Evolutionary conservation across 257 asterid genomes (phyloP).

Genomic region (Petunia axillaris): DNA sequence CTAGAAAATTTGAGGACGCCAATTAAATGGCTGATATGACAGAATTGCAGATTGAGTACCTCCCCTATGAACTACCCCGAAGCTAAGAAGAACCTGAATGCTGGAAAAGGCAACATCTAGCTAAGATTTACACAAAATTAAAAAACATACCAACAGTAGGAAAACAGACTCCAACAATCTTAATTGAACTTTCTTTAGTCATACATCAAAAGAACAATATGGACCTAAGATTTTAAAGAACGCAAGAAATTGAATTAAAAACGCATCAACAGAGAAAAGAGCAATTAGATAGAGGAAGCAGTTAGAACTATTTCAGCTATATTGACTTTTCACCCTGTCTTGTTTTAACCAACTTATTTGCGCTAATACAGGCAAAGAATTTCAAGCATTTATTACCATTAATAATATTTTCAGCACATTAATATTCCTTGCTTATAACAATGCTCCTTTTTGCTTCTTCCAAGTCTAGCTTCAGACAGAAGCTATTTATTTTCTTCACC

Average conservation of each 20-base stretch:
- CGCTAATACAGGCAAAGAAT: background rate
- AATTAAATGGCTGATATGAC: background rate
- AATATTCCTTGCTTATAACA: background rate
- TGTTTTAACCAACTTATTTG: background rate
- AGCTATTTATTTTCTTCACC: background rate
- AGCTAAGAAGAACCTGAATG: background rate
- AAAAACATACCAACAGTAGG: background rate
- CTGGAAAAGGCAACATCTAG: background rate
- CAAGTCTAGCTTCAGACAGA: background rate
- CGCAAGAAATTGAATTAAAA: background rate
- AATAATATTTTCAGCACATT: background rate
- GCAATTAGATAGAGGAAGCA: background rate
- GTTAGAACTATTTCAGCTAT: background rate
- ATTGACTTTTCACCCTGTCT: background rate
- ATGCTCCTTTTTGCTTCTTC: background rate
- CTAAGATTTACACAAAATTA: background rate
- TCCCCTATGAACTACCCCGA: background rate
- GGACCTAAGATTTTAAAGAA: background rate
- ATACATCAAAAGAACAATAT: background rate
- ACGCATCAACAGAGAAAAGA: background rate
- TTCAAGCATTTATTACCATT: background rate
- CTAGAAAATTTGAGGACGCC: background rate
- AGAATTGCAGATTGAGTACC: conserved; percentile 4
- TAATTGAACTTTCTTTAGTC: background rate
- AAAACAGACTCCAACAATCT: background rate